These are phyloP conservation scores for Solanum tacnaense DNA, from an alignment of 257 asterid genomes.

Conservation along the genomic window DNA sequence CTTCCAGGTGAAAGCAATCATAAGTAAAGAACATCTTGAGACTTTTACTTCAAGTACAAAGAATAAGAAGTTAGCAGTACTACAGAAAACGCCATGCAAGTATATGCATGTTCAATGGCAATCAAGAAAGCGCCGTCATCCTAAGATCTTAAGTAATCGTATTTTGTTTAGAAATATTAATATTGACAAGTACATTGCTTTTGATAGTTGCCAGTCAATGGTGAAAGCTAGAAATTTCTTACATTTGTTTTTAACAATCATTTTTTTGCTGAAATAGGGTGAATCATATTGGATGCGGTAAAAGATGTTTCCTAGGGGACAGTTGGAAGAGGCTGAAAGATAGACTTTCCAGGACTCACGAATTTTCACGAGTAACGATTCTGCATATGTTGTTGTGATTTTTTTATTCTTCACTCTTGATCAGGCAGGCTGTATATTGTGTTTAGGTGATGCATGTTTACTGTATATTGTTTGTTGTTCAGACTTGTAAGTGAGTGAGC, in stretches of 20 bases:
- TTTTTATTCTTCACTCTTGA: neutral
- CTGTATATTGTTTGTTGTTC: neutral
- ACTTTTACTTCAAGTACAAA: neutral
- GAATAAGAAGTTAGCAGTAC: neutral
- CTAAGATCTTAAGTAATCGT: neutral
- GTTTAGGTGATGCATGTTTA: constrained; percentile 10
- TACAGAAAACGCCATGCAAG: neutral
- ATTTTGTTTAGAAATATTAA: neutral
- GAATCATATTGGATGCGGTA: constrained; percentile 26
- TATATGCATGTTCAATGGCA: neutral
- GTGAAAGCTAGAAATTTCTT: neutral
- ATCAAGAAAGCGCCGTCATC: neutral
- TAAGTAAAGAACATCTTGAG: neutral
- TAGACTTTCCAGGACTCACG: neutral
- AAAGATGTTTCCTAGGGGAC: neutral
- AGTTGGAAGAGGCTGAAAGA: neutral
- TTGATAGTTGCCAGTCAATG: neutral
- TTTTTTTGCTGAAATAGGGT: constrained; percentile 28
- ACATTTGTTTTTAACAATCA: neutral
- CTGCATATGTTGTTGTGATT: constrained; percentile 2
- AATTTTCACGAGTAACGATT: neutral
- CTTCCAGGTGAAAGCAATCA: neutral
- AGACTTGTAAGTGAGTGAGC: neutral
- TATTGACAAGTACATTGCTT: neutral
- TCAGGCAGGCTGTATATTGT: constrained; percentile 2